These are phyloP conservation scores for Trypanosomatidae sp. DNA, from an alignment of 208 protist species.

Conservation along the genomic window DNA sequence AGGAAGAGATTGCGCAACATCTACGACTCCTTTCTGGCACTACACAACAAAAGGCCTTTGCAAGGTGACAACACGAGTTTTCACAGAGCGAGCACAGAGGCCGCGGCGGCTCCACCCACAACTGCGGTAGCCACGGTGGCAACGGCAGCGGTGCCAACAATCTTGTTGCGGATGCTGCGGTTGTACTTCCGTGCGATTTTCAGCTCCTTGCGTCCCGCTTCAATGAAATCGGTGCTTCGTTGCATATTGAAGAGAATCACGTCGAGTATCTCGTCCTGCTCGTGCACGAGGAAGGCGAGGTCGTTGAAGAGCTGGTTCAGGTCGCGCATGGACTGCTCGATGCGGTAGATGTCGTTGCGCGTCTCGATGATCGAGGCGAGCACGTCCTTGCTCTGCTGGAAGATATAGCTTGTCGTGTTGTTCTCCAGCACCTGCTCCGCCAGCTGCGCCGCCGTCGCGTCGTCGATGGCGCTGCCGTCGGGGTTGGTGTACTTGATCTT, in stretches of 20 bases:
- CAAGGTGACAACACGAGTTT: too few species aligned
- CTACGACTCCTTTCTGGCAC: too few species aligned
- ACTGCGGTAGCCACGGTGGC: too few species aligned
- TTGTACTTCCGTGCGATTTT: constrained; percentile 75
- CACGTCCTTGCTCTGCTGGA: constrained; percentile 89
- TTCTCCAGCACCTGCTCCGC: constrained; percentile 83
- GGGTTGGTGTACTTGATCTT: constrained; percentile 90
- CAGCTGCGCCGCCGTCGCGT: constrained; percentile 64
- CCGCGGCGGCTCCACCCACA: too few species aligned
- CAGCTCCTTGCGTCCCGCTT: constrained; percentile 60
- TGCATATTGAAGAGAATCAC: constrained; percentile 82
- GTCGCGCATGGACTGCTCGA: constrained; percentile 86
- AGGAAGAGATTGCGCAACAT: too few species aligned
- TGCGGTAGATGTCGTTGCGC: constrained; percentile 88
- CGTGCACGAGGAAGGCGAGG: constrained; percentile 84
- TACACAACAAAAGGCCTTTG: too few species aligned
- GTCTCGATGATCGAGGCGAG: constrained; percentile 85
- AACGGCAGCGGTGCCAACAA: too few species aligned
- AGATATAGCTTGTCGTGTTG: constrained; percentile 75
- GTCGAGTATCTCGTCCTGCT: constrained; percentile 88
- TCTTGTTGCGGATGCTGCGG: too few species aligned
- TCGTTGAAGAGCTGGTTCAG: constrained; percentile 91
- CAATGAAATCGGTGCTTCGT: constrained; percentile 50
- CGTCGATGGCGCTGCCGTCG: constrained; percentile 74
- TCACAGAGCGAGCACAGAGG: too few species aligned